These are phyloP conservation scores for Lepidium africanum DNA, from an alignment of 345 rosid genomes.

Conservation along the genomic window DNA sequence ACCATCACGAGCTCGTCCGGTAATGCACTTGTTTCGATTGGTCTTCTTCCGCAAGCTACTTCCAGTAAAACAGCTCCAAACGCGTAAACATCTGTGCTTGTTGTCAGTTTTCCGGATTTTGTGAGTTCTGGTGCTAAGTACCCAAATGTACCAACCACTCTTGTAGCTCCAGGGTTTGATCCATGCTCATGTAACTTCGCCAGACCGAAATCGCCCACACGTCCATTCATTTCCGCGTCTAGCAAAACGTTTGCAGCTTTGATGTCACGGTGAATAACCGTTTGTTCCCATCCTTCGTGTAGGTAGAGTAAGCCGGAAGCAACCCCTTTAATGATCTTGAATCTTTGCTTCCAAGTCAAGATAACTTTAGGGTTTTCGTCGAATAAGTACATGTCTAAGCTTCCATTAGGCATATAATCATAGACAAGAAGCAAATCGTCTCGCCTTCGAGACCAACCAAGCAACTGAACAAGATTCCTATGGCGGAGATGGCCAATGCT, in stretches of 20 bases:
- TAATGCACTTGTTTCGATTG: conserved; percentile 63
- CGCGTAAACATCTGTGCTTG: conserved; percentile 78
- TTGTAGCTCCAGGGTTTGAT: conserved; percentile 57
- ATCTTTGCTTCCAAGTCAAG: conserved; percentile 77
- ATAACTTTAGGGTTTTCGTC: conserved; percentile 41
- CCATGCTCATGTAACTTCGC: conserved; percentile 85
- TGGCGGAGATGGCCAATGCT: conserved; percentile 86
- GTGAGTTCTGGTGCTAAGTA: conserved; percentile 94
- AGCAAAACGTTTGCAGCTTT: conserved; percentile 82
- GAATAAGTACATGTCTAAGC: conserved; percentile 79
- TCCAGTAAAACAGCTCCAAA: conserved; percentile 84
- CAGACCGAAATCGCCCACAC: conserved; percentile 83
- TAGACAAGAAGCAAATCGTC: conserved; percentile 70
- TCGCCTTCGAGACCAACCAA: conserved; percentile 69
- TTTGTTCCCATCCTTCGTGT: conserved; percentile 93
- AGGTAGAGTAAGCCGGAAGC: conserved; percentile 80
- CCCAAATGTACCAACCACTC: conserved; percentile 92
- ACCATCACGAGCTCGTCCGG: conserved; percentile 88
- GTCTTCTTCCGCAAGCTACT: conserved; percentile 82
- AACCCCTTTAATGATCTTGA: conserved; percentile 65
- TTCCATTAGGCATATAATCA: conserved; percentile 85
- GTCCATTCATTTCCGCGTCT: conserved; percentile 69
- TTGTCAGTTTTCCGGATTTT: conserved; percentile 66
- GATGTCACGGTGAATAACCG: conserved; percentile 84
- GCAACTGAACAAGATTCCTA: conserved; percentile 74